Base-by-base conservation (phyloP, 257 asterid species). In the Petrea volubilis region DNA sequence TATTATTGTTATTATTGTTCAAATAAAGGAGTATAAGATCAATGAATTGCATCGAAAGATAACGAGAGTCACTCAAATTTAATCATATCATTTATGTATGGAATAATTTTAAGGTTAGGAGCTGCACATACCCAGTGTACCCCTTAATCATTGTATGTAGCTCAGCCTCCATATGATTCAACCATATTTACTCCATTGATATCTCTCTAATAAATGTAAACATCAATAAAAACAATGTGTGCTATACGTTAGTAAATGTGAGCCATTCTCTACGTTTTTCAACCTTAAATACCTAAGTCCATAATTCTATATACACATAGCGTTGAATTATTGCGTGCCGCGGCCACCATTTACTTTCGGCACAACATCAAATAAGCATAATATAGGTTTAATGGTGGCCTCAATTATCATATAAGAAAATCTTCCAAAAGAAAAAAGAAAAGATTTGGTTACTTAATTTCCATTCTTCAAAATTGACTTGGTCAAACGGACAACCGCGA, bases 401-500 rank as follows among this genome's bases (percentile, higher is more conserved):
- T 72, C 55, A 63, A 73, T 62, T 62, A 74, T 63, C 20, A 25
- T 27, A n/a, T 34, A 1, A 43, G 68, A 57, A 23, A 49, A 59
- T 64, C 59, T 20, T 23, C 11, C 7, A 47, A 38, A 24, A 0
- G 15, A 62, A 40, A 18, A 24, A 1, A n/a, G n/a, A 8, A 61
- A 53, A 60, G 53, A 56, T 70, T 63, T 76, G 24, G 43, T 40
- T 0, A 28, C 24, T 57, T 38, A 59, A 53, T 71, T 65, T 53
- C 55, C 47, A 15, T 10, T 51, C 20, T 44, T 52, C 23, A 5
- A 14, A 21, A 40, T 0, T 14, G 55, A 57, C 50, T 55, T 36
- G 25, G 80, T 75, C 80, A 79, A 78, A 65, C 20, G 8, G 9
- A 6, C 56, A 60, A 40, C 53, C 80, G 73, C 64, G 38, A 71